Conservation (phyloP, 495 filamentous ascomycete genomes). For the Penicillium atrosanguineum region DNA sequence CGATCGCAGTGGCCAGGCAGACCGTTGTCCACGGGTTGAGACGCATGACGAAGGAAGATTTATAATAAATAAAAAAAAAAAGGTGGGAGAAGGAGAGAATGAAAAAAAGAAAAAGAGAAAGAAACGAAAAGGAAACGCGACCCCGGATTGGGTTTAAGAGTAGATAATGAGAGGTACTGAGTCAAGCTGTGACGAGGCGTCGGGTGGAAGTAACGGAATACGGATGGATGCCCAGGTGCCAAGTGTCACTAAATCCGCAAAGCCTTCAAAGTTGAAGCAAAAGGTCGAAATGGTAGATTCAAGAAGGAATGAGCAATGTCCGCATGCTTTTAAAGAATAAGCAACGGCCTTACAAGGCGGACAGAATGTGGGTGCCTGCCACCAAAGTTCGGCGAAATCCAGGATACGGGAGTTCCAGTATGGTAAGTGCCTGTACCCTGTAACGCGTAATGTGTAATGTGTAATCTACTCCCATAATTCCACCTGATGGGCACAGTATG, state of each 20-base stretch:
- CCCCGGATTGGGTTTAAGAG: background rate
- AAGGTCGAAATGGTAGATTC: background rate
- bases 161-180: background rate
- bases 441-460: too few relatives aligned
- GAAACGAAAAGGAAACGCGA: background rate
- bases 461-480: too few relatives aligned
- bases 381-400: slow-evolving; percentile 4
- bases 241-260: too few relatives aligned
- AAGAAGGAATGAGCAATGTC: background rate
- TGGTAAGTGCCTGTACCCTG: too few relatives aligned
- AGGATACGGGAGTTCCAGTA: background rate
- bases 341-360: slow-evolving; percentile 5
- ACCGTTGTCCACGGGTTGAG: slow-evolving; percentile 10
- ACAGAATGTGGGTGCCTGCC: slow-evolving; percentile 13
- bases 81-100: background rate
- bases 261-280: background rate
- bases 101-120: background rate
- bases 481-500: too few relatives aligned
- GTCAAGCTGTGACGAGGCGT: background rate
- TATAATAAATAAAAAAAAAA: too few relatives aligned
- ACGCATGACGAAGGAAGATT: slow-evolving; percentile 17
- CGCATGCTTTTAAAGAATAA: background rate
- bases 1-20: slow-evolving; percentile 15
- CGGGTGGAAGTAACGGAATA: background rate
- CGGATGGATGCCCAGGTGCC: background rate